A percentile compares a stretch with the other conserved stretches of the same genome.
phyloP scores from a whole-genome alignment of 2,329 filamentous ascomycete genomes.

The Cryoendolithus antarcticus region DNA sequence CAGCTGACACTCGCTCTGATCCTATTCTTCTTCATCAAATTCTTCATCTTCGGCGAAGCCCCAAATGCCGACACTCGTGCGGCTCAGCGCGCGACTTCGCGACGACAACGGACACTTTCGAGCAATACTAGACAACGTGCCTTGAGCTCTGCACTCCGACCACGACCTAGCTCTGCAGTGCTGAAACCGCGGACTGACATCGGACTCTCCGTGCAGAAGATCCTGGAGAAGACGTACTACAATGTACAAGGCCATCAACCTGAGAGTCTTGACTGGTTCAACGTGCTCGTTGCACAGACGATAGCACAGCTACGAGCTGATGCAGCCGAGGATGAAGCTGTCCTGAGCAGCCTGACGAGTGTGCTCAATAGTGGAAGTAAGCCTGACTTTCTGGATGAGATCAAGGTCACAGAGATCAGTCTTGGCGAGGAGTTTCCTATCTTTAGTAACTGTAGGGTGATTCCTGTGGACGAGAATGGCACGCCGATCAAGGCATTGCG shows the following conservation, averaged over 20 bases:
- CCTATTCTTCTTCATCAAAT: constrained; percentile 92
- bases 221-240: constrained; percentile 94
- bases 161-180: constrained; percentile 18
- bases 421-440: constrained; percentile 96
- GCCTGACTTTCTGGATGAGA: constrained; percentile 86
- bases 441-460: constrained; percentile 94
- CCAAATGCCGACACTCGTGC: constrained; percentile 73
- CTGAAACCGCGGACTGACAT: constrained; percentile 19
- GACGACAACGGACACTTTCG: constrained; percentile 59
- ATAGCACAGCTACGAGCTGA: constrained; percentile 91
- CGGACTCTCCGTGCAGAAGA: constrained; percentile 73
- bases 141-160: constrained; percentile 21
- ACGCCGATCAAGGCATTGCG: constrained; percentile 34
- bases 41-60: constrained; percentile 97
- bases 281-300: constrained; percentile 89
- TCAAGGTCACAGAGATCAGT: constrained; percentile 84
- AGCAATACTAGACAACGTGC: constrained; percentile 40
- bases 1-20: constrained; percentile 86
- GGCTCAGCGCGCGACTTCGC: constrained; percentile 59
- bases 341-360: constrained; percentile 71
- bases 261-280: constrained; percentile 97
- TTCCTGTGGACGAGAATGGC: constrained; percentile 75
- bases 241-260: constrained; percentile 92
- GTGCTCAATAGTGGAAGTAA: constrained; percentile 74
- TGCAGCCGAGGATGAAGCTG: constrained; percentile 81